These are phyloP conservation scores for Oxyria digyna DNA, from an alignment of 148 eudicot species.

Conservation along the genomic window DNA sequence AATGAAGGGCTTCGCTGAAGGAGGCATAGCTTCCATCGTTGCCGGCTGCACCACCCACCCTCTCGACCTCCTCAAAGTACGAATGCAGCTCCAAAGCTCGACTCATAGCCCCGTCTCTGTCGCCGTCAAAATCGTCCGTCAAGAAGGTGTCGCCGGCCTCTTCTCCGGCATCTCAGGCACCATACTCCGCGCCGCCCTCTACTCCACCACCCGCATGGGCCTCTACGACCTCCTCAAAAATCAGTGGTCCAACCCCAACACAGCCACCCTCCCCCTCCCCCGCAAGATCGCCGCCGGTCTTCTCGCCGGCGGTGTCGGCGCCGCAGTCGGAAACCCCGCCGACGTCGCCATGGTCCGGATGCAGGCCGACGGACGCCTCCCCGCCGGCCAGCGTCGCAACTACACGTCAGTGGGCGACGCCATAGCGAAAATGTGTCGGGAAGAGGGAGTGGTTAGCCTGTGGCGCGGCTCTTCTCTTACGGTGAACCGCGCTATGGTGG, in stretches of 20 bases:
- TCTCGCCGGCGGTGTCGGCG: constrained; percentile 78
- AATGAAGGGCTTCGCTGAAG: constrained; percentile 42
- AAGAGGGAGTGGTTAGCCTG: constrained; percentile 50
- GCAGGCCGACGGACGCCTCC: constrained; percentile 96
- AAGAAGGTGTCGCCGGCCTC: constrained; percentile 46
- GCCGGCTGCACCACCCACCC: constrained; percentile 62
- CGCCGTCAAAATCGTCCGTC: constrained; percentile 33
- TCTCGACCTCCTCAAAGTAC: constrained; percentile 42
- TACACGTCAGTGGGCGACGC: constrained; percentile 70
- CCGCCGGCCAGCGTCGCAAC: constrained; percentile 46
- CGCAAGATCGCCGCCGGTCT: constrained; percentile 62
- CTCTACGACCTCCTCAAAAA: constrained; percentile 56
- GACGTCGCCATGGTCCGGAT: constrained; percentile 93
- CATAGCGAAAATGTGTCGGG: constrained; percentile 34
- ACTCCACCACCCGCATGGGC: constrained; percentile 88
- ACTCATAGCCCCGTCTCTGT: constrained; percentile 38
- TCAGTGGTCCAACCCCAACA: constrained; percentile 49
- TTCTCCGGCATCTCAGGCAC: constrained; percentile 82
- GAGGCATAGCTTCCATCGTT: constrained; percentile 40
- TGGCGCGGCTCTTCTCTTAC: constrained; percentile 92
- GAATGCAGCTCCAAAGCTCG: constrained; percentile 58
- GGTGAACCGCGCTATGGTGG: constrained; percentile 91
- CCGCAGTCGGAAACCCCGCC: constrained; percentile 92
- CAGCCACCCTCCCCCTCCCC: constrained; percentile 31
- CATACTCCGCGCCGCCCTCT: constrained; percentile 62